A percentile compares a stretch with the other conserved stretches of the same genome.
Conservation (phyloP, 192 early-diverging fungal species). For the Phycomyces blakesleeanus region DNA sequence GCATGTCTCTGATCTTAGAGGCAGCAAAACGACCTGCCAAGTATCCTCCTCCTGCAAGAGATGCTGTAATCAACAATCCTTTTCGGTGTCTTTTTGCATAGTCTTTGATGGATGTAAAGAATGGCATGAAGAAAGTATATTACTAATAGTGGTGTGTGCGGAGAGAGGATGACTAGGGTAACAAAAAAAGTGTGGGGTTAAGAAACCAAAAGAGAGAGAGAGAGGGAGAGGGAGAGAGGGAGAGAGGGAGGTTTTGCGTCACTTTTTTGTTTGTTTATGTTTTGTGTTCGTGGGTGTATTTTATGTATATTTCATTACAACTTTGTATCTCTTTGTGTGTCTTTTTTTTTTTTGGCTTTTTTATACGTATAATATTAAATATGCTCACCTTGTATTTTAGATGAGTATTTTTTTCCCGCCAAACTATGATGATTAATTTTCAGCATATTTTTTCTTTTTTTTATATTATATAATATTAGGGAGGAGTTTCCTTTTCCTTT, state of each 20-base stretch:
- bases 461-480: too few relatives aligned
- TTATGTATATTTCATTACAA: too few relatives aligned
- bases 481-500: too few relatives aligned
- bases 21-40: slow-evolving; percentile 70
- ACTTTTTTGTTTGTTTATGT: too few relatives aligned
- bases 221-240: not conserved
- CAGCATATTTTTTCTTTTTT: too few relatives aligned
- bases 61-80: slow-evolving; percentile 60
- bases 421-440: too few relatives aligned
- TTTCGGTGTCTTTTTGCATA: slow-evolving; percentile 68
- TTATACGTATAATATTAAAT: too few relatives aligned
- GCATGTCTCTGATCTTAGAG: slow-evolving; percentile 69
- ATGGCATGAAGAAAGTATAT: slow-evolving; percentile 8
- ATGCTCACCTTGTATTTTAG: too few relatives aligned
- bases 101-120: slow-evolving; percentile 49
- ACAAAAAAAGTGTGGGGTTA: not conserved
- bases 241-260: not conserved
- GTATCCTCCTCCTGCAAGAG: slow-evolving; percentile 68
- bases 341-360: too few relatives aligned
- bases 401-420: too few relatives aligned
- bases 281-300: too few relatives aligned
- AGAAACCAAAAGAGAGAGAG: not conserved
- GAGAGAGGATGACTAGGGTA: not conserved
- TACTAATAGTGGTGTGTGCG: not conserved
- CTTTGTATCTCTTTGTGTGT: too few relatives aligned